These are phyloP conservation scores for Ceratobasidium sp. DNA, from an alignment of 1,284 basidiomycete genomes.

Conservation along the genomic window DNA sequence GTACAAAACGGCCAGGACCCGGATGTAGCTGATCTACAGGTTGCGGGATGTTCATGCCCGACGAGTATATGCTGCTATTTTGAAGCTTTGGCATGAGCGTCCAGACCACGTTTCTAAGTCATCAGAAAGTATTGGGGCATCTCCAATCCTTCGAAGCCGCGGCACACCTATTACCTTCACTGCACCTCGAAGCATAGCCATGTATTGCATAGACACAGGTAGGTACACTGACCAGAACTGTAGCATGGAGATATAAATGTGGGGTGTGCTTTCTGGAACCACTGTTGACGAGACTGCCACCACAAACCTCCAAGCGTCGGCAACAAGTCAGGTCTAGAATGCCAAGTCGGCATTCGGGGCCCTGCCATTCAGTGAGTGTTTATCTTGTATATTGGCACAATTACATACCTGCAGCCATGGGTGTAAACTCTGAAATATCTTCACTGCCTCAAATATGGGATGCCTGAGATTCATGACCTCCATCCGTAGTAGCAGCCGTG, in stretches of 20 bases:
- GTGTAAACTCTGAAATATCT: too few relatives aligned
- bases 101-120: too few relatives aligned
- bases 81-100: too few relatives aligned
- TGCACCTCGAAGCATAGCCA: neutral
- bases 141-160: too few relatives aligned
- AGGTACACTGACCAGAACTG: neutral
- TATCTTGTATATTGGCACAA: too few relatives aligned
- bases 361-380: neutral
- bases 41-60: too few relatives aligned
- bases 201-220: neutral
- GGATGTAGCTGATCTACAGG: too few relatives aligned
- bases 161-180: neutral
- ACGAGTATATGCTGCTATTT: too few relatives aligned
- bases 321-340: neutral
- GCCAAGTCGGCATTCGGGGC: neutral
- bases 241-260: slow-evolving; percentile 47
- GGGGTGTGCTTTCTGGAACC: slow-evolving; percentile 21
- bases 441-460: too few relatives aligned
- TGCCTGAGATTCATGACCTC: slow-evolving; percentile 45
- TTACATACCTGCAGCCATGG: neutral
- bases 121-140: too few relatives aligned
- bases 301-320: slow-evolving; percentile 33
- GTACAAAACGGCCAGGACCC: too few relatives aligned
- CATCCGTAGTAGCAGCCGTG: slow-evolving; percentile 40
- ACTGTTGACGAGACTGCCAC: neutral